phyloP scores from a whole-genome alignment of 2,329 filamentous ascomycete species.

The Cytospora piceae region DNA sequence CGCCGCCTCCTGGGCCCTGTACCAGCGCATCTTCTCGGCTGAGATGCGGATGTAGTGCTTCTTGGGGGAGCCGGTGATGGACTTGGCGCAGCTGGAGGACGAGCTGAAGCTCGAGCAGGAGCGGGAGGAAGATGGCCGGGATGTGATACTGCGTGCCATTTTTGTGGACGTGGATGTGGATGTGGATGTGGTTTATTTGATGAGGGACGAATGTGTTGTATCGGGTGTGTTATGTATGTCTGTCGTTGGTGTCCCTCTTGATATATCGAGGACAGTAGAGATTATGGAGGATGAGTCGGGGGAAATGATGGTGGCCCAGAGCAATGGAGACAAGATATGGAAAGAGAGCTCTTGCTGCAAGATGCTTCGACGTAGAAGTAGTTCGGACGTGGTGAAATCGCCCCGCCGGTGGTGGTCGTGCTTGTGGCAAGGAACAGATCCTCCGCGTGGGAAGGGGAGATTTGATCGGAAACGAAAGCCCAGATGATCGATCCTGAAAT shows the following conservation, averaged over 20 bases:
- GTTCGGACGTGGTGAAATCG: neutral
- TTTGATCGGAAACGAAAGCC: neutral
- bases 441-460: constrained; percentile 10
- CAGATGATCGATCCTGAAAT: neutral
- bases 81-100: constrained; percentile 4
- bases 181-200: neutral
- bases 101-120: neutral
- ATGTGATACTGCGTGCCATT: neutral
- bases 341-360: neutral
- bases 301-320: neutral
- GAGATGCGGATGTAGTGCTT: constrained; percentile 22
- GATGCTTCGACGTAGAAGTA: neutral
- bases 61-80: constrained; percentile 7
- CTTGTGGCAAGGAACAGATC: neutral
- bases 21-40: constrained; percentile 23
- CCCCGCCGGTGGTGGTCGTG: neutral
- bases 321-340: neutral
- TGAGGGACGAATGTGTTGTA: neutral
- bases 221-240: neutral
- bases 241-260: neutral
- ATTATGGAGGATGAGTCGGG: neutral
- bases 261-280: neutral
- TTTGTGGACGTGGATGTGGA: neutral
- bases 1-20: constrained; percentile 7
- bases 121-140: neutral